Conservation (phyloP, 2,329 filamentous ascomycete genomes). For the Emergomyces pasteurianus region DNA sequence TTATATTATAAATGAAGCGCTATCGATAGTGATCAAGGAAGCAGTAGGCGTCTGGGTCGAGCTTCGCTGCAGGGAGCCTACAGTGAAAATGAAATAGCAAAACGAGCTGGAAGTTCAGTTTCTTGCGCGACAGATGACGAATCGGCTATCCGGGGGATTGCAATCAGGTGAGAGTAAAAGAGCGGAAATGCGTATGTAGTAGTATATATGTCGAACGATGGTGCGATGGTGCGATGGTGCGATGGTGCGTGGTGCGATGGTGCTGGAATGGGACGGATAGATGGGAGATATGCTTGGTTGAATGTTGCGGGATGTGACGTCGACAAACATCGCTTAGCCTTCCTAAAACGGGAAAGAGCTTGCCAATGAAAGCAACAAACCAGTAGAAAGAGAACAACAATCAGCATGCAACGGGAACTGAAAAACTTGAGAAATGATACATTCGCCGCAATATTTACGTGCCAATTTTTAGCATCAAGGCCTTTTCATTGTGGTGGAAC, state of each 20-base stretch:
- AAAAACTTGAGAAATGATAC: neutral
- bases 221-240: neutral
- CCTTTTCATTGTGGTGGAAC: neutral
- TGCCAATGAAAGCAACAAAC: neutral
- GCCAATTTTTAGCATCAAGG: neutral
- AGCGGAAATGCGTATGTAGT: neutral
- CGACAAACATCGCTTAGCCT: constrained; percentile 2
- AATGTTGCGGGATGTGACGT: constrained; percentile 1
- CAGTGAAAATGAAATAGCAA: neutral
- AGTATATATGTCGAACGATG: neutral
- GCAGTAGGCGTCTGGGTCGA: neutral
- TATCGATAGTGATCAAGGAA: neutral
- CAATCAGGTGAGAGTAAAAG: neutral
- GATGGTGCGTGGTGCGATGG: no score
- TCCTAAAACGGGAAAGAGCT: neutral
- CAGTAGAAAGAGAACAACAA: neutral
- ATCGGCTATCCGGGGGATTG: neutral
- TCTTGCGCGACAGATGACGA: neutral
- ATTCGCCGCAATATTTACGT: neutral
- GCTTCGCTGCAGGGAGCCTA: neutral
- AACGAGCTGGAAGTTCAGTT: neutral
- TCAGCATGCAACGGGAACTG: no score
- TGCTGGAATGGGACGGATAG: neutral
- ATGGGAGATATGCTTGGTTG: no score
- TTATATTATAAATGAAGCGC: neutral